These are phyloP conservation scores for Starmerella floris DNA, from an alignment of 805 yeast species.

Conservation along the genomic window DNA sequence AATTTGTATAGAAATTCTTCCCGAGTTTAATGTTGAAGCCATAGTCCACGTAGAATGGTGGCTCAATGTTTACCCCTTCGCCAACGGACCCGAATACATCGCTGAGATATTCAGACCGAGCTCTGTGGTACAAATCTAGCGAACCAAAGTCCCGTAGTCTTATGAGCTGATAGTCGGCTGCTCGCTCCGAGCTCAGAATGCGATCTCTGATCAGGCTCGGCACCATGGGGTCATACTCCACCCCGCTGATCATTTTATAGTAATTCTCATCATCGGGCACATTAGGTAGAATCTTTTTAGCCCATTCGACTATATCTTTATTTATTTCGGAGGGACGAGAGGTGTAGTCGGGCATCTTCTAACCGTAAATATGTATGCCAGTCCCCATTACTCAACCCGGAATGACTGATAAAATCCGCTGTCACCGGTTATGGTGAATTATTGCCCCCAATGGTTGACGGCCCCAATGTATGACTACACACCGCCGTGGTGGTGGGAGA, in stretches of 20 bases:
- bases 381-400: too few species aligned
- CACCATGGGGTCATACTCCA: slow-evolving; percentile 32
- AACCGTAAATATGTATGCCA: not conserved
- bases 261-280: slow-evolving; percentile 24
- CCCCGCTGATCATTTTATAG: slow-evolving; percentile 43
- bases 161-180: slow-evolving; percentile 23
- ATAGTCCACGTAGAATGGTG: slow-evolving; percentile 51
- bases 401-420: too few species aligned
- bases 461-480: too few species aligned
- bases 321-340: slow-evolving; percentile 4
- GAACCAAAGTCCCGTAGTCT: slow-evolving; percentile 21
- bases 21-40: slow-evolving; percentile 52
- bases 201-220: slow-evolving; percentile 24
- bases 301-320: slow-evolving; percentile 14
- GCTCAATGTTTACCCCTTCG: slow-evolving; percentile 35
- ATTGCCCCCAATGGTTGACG: too few species aligned
- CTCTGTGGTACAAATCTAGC: slow-evolving; percentile 25
- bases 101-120: slow-evolving; percentile 30
- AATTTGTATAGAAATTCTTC: slow-evolving; percentile 46
- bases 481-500: too few species aligned
- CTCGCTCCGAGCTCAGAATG: slow-evolving; percentile 23
- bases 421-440: too few species aligned
- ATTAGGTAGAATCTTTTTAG: slow-evolving; percentile 6
- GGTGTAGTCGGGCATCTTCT: not conserved
- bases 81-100: slow-evolving; percentile 40